Percentiles rank a stretch among this genome's conserved stretches.
These are phyloP conservation scores for Lizonia empirigonia DNA, from an alignment of 2,329 filamentous ascomycete species.

Conservation along the genomic window DNA sequence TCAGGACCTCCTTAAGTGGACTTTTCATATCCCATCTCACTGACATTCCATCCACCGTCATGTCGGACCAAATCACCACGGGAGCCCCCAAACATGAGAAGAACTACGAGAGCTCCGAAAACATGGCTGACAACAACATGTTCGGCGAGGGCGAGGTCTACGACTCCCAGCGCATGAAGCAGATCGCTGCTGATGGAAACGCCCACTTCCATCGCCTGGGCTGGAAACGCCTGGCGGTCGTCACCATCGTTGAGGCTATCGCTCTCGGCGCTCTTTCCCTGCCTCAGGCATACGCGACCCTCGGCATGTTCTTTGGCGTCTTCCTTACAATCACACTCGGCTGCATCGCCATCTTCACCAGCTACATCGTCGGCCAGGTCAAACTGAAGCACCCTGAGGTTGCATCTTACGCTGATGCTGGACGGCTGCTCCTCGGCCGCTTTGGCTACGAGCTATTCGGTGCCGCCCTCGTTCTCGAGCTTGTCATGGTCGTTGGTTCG, in stretches of 20 bases:
- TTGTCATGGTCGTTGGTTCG: conserved; percentile 24
- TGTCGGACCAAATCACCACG: conserved; percentile 10
- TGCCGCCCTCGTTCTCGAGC: conserved; percentile 20
- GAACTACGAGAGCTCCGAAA: conserved; percentile 11
- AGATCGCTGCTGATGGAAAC: conserved; percentile 20
- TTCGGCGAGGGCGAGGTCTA: conserved; percentile 17
- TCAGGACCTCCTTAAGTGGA: neutral
- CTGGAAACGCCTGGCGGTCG: conserved; percentile 22
- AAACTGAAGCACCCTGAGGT: conserved; percentile 20
- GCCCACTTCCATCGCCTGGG: conserved; percentile 22
- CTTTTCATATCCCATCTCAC: neutral
- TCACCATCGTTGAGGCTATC: conserved; percentile 22
- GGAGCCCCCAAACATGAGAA: conserved; percentile 10
- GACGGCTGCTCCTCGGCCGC: conserved; percentile 17
- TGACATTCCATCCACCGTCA: neutral
- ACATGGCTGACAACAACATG: conserved; percentile 13
- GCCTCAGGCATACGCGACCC: conserved; percentile 18
- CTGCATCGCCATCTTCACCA: conserved; percentile 20
- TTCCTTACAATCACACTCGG: conserved; percentile 18
- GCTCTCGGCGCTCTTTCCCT: conserved; percentile 20
- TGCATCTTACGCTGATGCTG: conserved; percentile 20
- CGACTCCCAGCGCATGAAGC: conserved; percentile 16
- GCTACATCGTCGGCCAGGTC: conserved; percentile 21
- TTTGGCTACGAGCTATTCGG: conserved; percentile 20
- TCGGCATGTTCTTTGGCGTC: conserved; percentile 21